A percentile compares a stretch with the other conserved stretches of the same genome.
Evolutionary conservation across 139 green algal species (phyloP).

Genomic region (Tetradesmus lagerheimii): DNA sequence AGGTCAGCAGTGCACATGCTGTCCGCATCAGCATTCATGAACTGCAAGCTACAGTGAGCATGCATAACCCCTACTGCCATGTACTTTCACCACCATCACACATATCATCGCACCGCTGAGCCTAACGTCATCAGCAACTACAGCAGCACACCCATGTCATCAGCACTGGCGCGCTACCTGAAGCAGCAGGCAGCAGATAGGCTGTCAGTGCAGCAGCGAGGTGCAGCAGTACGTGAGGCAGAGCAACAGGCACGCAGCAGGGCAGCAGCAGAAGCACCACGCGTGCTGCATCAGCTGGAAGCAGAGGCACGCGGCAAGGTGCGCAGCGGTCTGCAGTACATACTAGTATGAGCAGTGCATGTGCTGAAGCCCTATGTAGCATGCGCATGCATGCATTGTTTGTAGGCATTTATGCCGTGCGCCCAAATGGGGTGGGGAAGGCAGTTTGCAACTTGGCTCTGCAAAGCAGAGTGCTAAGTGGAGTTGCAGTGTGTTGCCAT

Average conservation of each 20-base stretch:
- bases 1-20: background rate
- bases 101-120: background rate
- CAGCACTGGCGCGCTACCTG: background rate
- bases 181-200: constrained; percentile 7
- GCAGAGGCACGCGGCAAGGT: constrained; percentile 6
- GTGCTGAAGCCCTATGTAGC: too few species aligned
- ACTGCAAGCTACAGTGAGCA: background rate
- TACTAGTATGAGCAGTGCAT: too few species aligned
- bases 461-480: too few species aligned
- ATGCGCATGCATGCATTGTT: too few species aligned
- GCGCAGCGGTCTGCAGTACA: background rate
- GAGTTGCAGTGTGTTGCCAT: too few species aligned
- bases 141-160: too few species aligned
- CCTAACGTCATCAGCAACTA: background rate
- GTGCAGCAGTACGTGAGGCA: background rate
- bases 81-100: background rate
- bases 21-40: background rate
- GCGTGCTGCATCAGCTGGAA: background rate
- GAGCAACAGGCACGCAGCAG: constrained; percentile 1
- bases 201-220: constrained; percentile 1
- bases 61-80: background rate
- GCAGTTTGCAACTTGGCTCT: too few species aligned
- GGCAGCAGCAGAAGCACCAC: background rate
- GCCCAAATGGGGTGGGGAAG: too few species aligned
- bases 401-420: too few species aligned